These are phyloP conservation scores for Fusarium subglutinans DNA, from an alignment of 2,329 filamentous ascomycete species.

Conservation along the genomic window DNA sequence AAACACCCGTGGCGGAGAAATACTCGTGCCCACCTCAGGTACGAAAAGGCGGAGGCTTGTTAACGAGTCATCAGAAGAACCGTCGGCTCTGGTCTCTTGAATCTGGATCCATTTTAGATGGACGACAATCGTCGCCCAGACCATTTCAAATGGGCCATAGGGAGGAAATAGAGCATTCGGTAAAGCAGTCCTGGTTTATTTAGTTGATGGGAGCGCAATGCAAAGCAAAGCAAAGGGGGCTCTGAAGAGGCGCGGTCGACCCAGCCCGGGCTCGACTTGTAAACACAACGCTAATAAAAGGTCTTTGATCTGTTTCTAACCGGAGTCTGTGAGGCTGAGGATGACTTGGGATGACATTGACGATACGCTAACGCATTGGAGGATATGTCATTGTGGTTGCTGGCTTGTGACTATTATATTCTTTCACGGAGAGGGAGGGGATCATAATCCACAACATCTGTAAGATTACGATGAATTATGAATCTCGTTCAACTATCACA, in stretches of 20 bases:
- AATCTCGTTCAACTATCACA: neutral
- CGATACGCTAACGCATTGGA: constrained; percentile 22
- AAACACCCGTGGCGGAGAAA: constrained; percentile 12
- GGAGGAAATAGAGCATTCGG: neutral
- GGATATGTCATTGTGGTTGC: neutral
- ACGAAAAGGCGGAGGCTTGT: constrained; percentile 5
- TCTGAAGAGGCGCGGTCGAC: constrained; percentile 28
- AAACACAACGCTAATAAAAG: neutral
- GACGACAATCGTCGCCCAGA: constrained; percentile 15
- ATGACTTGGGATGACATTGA: neutral
- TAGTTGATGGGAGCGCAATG: neutral
- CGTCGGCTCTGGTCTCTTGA: neutral
- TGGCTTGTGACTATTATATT: neutral
- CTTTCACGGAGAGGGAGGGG: neutral
- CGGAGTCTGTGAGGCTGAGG: constrained; percentile 24
- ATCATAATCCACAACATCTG: neutral
- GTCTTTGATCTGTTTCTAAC: neutral
- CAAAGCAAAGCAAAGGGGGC: constrained; percentile 16
- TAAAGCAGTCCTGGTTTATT: constrained; percentile 13
- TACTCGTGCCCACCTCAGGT: neutral
- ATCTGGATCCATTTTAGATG: constrained; percentile 18
- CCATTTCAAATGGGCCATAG: constrained; percentile 2
- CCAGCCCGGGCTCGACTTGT: constrained; percentile 5
- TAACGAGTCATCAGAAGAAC: neutral
- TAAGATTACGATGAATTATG: constrained; percentile 4